Percentiles rank a stretch among this genome's conserved stretches.
Conservation (phyloP, 257 asterid species). For the Jaltomata sinuosa region DNA sequence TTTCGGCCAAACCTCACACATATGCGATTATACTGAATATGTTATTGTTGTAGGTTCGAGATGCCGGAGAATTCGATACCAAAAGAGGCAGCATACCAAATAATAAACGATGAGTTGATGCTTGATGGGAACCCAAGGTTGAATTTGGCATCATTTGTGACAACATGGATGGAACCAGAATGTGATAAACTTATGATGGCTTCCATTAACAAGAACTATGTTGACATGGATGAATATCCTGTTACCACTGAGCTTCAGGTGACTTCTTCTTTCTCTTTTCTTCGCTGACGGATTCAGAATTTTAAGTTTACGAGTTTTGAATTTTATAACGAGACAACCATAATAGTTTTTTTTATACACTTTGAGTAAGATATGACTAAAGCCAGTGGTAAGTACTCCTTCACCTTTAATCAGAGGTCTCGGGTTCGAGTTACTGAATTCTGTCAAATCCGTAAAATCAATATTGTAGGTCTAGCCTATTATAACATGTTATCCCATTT, state of each 20-base stretch:
- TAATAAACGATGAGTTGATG: constrained; percentile 17
- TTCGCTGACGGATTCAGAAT: background rate
- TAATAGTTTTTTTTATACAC: background rate
- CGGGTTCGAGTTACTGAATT: too few relatives aligned
- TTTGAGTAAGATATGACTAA: too few relatives aligned
- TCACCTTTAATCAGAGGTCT: too few relatives aligned
- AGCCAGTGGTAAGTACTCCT: too few relatives aligned
- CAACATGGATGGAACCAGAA: constrained; percentile 21
- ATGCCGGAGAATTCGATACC: constrained; percentile 13
- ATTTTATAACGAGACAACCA: background rate
- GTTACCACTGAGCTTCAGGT: constrained; percentile 24
- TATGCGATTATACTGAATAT: too few relatives aligned
- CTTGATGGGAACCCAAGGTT: constrained; percentile 16
- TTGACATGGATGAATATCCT: constrained; percentile 23
- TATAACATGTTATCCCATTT: too few relatives aligned
- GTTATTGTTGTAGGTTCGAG: too few relatives aligned
- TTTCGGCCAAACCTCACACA: too few relatives aligned
- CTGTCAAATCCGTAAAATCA: too few relatives aligned
- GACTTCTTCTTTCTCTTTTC: too few relatives aligned
- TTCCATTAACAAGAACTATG: constrained; percentile 13
- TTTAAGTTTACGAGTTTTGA: background rate
- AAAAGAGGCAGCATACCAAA: constrained; percentile 17
- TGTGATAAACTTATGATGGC: constrained; percentile 19
- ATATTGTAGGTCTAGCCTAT: too few relatives aligned
- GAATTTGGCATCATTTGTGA: constrained; percentile 16